Base-by-base conservation (phyloP, 306 rosid species). In the Trifolium dubium region DNA sequence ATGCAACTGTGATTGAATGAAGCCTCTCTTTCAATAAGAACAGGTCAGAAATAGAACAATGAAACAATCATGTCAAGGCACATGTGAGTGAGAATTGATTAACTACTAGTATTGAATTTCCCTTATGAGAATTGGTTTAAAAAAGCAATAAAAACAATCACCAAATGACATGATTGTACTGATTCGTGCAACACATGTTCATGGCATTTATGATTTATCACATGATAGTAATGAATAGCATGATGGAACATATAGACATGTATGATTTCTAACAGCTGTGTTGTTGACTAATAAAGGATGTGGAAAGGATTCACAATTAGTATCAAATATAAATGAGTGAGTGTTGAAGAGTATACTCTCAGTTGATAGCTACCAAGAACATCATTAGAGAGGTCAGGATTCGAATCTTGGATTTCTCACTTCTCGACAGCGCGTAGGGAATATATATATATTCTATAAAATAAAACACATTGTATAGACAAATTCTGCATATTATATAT, bases 401-500 rank as follows among this genome's bases (percentile, higher is more conserved):
- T 23, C 1, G 23, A 23, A 23, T 23, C 23, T 23, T 23, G 23
- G 23, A 23, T 23, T 23, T 23, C 23, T 23, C 23, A 0, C 23
- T 23, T 23, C 23, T 1, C 23, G 1, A 23, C 23, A 1, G 23
- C 1, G 23, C 1, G 23, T 1, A 23, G 1, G 23, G 23, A 23
- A 23, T 23, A 23, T 23, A 23, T 23, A 23, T 23, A 23, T 23
- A 23, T 23, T 23, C 0, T 23, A 23, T 23, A 23, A 23, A 23
- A 23, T 23, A 23, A 37, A 73, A 29, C 63, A 74, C 51, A 64
- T 9, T 8, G 61, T 50, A 71, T 30, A 75, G 39, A 28, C 59
- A 75, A 43, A 0, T 13, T 69, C 77, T 64, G 69, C 58, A 69
- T 71, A 37, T 63, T 47, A 69, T 71, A 37, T 63, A 64, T 54